Base-by-base conservation (phyloP, 164 flowering plant genomes). In the Stephania cephalantha region DNA sequence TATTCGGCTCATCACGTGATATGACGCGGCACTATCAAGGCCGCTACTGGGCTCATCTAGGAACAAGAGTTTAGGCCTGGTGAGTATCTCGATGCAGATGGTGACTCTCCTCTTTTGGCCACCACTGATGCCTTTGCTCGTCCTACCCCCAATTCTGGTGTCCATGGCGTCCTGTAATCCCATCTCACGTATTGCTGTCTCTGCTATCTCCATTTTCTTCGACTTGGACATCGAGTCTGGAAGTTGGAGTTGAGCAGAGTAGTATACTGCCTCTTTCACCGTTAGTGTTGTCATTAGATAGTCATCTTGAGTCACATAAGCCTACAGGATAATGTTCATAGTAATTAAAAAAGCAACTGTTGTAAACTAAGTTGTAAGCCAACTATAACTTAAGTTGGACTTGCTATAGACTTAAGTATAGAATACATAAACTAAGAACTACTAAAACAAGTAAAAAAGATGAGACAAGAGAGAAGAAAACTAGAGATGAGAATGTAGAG, bases 1-100 rank as follows among this genome's bases (percentile, higher is more conserved):
- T 35, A 85, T 84, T 74, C 82, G 65, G 31, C 65, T 83, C 87
- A 85, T 87, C 65, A 85, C 85, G 70, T 85, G 82, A 76, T 79
- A 87, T 0, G 97, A 85, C 0, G 93, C 88, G 1, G 91, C 96
- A 68, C 93, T 87, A 71, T 91, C 95, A 0, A 91, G 87, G 2
- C 91, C 90, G 50, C 89, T 87, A 0, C 92, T 90, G 3, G 96
- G 96, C 76, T 91, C 94, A 66, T 91, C 94, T 8, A 91, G 85
- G 63, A 89, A 88, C 31, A 87, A 85, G 71, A 86, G 85, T 71
- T 78, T 82, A 2, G 93, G 95, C 10, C 83, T 67, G 5, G 85
- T 86, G 18, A 89, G 68, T 52, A 89, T 85, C 78, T 89, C 88
- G 7, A 87, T 71, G 74, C 87, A 81, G 71, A 90, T 89, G 82